Conservation (phyloP, 768 basidiomycete species). For the Dioszegia crocea region DNA sequence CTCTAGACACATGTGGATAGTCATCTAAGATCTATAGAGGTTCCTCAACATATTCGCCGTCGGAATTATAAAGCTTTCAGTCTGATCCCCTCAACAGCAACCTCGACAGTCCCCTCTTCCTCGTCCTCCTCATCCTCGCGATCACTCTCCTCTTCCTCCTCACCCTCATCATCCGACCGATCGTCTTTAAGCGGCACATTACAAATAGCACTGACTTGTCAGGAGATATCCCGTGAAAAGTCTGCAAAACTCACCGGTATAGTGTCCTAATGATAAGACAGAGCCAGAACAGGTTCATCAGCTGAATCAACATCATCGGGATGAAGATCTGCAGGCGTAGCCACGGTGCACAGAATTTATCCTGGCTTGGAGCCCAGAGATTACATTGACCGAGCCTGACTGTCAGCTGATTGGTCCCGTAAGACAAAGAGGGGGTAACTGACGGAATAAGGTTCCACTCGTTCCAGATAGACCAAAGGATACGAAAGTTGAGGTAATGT, state of each 20-base stretch:
- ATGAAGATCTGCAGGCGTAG: conserved; percentile 56
- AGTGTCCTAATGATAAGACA: conserved; percentile 74
- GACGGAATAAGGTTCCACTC: conserved; percentile 74
- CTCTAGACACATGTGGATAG: too few relatives aligned
- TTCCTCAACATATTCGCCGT: too few relatives aligned
- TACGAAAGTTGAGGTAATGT: conserved; percentile 79
- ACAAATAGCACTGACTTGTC: conserved; percentile 59
- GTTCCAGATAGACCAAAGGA: conserved; percentile 80
- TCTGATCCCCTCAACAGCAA: too few relatives aligned
- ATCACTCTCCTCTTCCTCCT: conserved; percentile 48
- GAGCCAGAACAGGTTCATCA: conserved; percentile 91
- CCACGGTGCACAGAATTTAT: conserved; percentile 68
- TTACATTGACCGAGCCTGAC: conserved; percentile 14
- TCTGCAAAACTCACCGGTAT: conserved; percentile 66
- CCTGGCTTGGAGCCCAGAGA: conserved; percentile 54
- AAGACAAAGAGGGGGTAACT: conserved; percentile 7
- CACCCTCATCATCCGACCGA: conserved; percentile 63
- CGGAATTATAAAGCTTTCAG: too few relatives aligned
- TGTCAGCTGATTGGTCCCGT: not conserved
- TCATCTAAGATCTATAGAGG: too few relatives aligned
- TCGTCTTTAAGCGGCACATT: conserved; percentile 55
- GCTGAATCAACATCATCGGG: conserved; percentile 69
- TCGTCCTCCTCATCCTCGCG: conserved; percentile 18
- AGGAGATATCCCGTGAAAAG: too few relatives aligned
- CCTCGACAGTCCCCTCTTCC: too few relatives aligned